phyloP scores from a whole-genome alignment of 2,329 filamentous ascomycete genomes.

The Metarhizium guizhouense region DNA sequence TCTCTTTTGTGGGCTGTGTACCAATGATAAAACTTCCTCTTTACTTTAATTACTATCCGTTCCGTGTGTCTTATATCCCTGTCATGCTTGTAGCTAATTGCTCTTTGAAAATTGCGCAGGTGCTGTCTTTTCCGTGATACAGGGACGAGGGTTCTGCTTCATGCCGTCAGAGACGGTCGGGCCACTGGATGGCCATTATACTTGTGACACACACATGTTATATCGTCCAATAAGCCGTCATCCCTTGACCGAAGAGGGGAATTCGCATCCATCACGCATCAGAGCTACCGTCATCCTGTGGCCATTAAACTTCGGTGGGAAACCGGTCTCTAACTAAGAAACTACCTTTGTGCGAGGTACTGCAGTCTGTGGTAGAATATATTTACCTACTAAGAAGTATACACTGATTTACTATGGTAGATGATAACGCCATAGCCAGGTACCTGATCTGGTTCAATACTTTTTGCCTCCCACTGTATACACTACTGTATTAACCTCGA shows the following conservation, averaged over 20 bases:
- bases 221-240: not conserved
- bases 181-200: too few species aligned
- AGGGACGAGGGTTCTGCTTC: too few species aligned
- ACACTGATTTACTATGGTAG: too few species aligned
- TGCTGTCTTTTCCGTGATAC: too few species aligned
- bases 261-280: not conserved
- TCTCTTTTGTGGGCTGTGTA: constrained; percentile 56
- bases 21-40: constrained; percentile 44
- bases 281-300: not conserved
- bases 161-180: too few species aligned
- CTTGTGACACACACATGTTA: not conserved
- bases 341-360: too few species aligned
- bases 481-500: not conserved
- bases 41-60: constrained; percentile 12
- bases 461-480: not conserved
- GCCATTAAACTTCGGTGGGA: not conserved
- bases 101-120: too few species aligned
- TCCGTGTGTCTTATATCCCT: not conserved
- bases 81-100: not conserved
- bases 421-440: too few species aligned
- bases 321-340: too few species aligned
- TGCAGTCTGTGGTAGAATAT: too few species aligned
- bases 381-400: too few species aligned
- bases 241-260: not conserved
- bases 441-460: too few species aligned